These are phyloP conservation scores for Cyanidium caldarium DNA, from an alignment of 23 red algal species.

Conservation along the genomic window DNA sequence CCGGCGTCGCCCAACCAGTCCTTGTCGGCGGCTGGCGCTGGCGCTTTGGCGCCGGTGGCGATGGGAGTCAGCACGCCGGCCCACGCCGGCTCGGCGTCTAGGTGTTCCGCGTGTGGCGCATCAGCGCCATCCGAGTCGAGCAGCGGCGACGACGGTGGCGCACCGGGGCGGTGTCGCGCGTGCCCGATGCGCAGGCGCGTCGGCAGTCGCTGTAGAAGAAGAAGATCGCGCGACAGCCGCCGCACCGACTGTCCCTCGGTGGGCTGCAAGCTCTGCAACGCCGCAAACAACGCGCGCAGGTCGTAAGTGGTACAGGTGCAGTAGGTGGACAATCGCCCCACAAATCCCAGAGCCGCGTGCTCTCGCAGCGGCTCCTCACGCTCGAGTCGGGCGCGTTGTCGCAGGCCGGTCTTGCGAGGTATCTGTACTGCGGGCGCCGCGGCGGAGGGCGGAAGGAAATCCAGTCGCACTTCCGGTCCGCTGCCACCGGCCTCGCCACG, in stretches of 20 bases:
- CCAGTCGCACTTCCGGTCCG: too few species aligned
- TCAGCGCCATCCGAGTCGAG: too few species aligned
- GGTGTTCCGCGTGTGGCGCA: too few species aligned
- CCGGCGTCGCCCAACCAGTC: too few species aligned
- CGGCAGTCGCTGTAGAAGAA: slow-evolving; percentile 9
- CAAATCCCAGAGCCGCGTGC: not conserved
- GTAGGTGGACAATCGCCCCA: slow-evolving; percentile 16
- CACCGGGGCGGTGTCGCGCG: not conserved
- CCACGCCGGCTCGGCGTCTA: too few species aligned
- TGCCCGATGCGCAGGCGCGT: not conserved
- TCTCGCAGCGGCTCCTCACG: slow-evolving; percentile 1
- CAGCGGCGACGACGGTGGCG: too few species aligned
- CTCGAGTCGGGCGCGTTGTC: not conserved
- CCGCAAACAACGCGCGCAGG: slow-evolving; percentile 13
- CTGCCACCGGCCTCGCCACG: too few species aligned
- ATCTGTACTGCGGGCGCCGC: not conserved
- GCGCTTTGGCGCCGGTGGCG: too few species aligned
- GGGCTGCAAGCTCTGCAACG: slow-evolving; percentile 1
- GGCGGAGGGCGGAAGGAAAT: too few species aligned
- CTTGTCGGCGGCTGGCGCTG: too few species aligned
- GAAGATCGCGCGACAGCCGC: slow-evolving; percentile 8
- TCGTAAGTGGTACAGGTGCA: slow-evolving; percentile 32
- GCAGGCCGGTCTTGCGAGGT: slow-evolving; percentile 1
- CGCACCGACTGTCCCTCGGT: not conserved
- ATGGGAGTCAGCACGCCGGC: too few species aligned